Base-by-base conservation (phyloP, 106 monocot genomes). In the Triglochin maritima region DNA sequence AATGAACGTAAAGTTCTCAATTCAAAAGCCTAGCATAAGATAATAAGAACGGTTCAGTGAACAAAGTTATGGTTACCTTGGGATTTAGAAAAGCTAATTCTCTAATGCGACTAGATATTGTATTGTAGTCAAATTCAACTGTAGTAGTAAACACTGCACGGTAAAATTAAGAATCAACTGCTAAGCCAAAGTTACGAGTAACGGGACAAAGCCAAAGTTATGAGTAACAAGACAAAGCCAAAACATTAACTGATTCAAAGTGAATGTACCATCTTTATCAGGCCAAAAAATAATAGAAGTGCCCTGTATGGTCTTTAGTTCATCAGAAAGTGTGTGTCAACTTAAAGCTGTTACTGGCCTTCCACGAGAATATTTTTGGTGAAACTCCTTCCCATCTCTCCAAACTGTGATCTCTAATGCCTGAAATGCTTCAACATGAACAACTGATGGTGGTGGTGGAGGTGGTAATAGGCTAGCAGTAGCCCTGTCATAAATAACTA, bases 61-160 rank as follows among this genome's bases (percentile, higher is more conserved):
- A 61, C 43, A 43, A 61, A 10, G 43, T 15, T 57, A 15, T 57
- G 57, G 57, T 7, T 83, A 96, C 96, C 85, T 88, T 76, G 16
- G 96, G 96, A 70, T 96, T 96, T 53, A 96, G 75, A 69, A 96
- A 96, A 58, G 96, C 96, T 60, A 96, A 85, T 60, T 96, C 96
- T 80, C 96, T 83, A 43, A 96, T 86, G 46, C 96, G 90, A 46
- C 96, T 78, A 71, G 96, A 70, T 53, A 96, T 86, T 50, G 91
- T 96, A 79, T 84, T 84, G 65, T 84, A 86, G 63, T 96, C 96
- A 54, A 91, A 91, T 6, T 73, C 12, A 64, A 88, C 86, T 14
- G 87, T 71, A 50, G 96, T 88, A 54, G 96, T 96, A 70, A 96
- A 96, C 42, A 96, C 96, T 96, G 65, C 75, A 81, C 14, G 56